Conservation (phyloP, 345 rosid genomes). For the Gossypium thurberi region DNA sequence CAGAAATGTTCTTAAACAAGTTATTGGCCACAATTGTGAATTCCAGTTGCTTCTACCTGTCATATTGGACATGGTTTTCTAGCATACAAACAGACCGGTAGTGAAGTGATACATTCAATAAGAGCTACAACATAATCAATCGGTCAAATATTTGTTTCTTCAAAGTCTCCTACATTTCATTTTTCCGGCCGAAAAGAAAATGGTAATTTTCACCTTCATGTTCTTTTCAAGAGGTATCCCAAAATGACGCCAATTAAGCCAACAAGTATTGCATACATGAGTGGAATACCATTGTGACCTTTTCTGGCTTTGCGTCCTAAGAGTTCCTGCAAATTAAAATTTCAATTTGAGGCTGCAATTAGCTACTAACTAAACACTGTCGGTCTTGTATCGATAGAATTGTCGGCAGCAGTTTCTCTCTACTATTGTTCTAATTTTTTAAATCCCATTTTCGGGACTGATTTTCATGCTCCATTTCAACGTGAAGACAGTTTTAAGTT, state of each 20-base stretch:
- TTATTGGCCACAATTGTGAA: too few species aligned
- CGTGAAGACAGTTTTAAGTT: background rate
- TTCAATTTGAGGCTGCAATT: background rate
- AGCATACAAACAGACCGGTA: background rate
- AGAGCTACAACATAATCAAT: constrained; percentile 16
- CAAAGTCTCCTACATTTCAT: constrained; percentile 14
- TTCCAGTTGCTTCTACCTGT: too few species aligned
- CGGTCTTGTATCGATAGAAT: too few species aligned
- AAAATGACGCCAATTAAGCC: constrained; percentile 64
- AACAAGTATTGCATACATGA: constrained; percentile 47
- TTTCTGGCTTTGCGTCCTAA: constrained; percentile 41
- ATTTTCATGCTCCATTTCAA: background rate
- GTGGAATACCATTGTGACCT: constrained; percentile 36
- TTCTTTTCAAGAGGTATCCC: constrained; percentile 66
- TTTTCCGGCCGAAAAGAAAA: constrained; percentile 1
- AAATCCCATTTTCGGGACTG: background rate
- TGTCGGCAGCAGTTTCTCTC: background rate
- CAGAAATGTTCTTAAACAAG: too few species aligned
- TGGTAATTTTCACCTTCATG: constrained; percentile 26
- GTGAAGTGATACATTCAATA: constrained; percentile 15
- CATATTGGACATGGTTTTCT: constrained; percentile 12
- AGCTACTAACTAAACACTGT: background rate
- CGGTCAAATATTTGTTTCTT: constrained; percentile 16
- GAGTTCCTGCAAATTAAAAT: constrained; percentile 45
- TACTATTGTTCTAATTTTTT: background rate